These are phyloP conservation scores for Neopestalotiopsis clavispora DNA, from an alignment of 2,329 filamentous ascomycete genomes.

Conservation along the genomic window DNA sequence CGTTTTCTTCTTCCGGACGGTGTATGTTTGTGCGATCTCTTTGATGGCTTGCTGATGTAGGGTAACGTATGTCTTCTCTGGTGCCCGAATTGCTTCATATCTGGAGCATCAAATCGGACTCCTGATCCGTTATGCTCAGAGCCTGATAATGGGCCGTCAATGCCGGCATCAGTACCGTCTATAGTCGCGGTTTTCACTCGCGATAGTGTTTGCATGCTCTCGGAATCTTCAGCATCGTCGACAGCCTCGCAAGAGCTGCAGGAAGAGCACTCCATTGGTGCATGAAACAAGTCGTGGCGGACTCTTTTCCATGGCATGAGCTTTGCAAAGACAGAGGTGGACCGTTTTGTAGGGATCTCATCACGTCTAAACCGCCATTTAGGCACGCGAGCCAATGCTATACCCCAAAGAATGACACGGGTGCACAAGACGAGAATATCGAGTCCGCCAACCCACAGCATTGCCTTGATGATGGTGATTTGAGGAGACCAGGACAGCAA, in stretches of 20 bases:
- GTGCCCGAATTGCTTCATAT: constrained; percentile 21
- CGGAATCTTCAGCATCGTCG: constrained; percentile 35
- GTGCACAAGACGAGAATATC: constrained; percentile 75
- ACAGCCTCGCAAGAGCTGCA: constrained; percentile 38
- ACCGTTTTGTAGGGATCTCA: constrained; percentile 40
- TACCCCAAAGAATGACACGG: constrained; percentile 79
- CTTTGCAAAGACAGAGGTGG: constrained; percentile 42
- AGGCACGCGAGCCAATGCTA: constrained; percentile 84
- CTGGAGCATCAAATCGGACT: constrained; percentile 17
- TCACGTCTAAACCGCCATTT: constrained; percentile 83
- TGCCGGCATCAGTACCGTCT: constrained; percentile 21
- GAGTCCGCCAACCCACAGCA: constrained; percentile 86
- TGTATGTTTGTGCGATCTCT: constrained; percentile 55
- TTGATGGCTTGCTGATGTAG: constrained; percentile 38
- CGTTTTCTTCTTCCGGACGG: constrained; percentile 70
- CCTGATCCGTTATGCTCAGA: constrained; percentile 8
- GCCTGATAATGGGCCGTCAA: constrained; percentile 13
- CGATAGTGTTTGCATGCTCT: constrained; percentile 23
- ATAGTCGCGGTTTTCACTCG: constrained; percentile 26
- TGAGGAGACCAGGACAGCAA: constrained; percentile 82
- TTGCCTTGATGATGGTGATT: constrained; percentile 79
- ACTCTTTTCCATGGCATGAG: constrained; percentile 53
- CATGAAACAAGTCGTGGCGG: constrained; percentile 42
- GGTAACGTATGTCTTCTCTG: constrained; percentile 59
- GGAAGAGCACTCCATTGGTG: constrained; percentile 35